Evolutionary conservation across 805 yeast genomes (phyloP), one percentile per base, ranked within the genome.

Genomic region (Pichia gijzeniarum): DNA sequence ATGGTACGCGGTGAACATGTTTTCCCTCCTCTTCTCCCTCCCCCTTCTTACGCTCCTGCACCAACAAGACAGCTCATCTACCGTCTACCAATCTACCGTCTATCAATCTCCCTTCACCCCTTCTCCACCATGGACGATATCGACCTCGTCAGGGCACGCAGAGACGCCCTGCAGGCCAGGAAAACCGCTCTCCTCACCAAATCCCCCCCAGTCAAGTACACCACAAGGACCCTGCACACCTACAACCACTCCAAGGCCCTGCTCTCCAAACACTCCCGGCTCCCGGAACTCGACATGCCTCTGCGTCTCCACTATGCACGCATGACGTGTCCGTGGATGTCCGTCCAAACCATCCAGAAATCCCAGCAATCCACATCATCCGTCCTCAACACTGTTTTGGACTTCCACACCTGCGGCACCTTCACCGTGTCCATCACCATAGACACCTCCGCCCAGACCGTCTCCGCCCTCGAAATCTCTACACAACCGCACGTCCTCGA

Each of bases 211-310:
- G 28, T 10, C 28, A 25, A 10, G 28, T 25, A 25, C 28, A n/a
- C 17, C 19, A 20, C 30, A 20, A 22, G 33, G 2, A 37, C 45
- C 6, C 2, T 21, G 5, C 33, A 36, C 7, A 34, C 45, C 5
- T 32, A 43, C 19, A 7, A 21, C 21, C 12, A 36, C 22, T 27
- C 48, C 3, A 41, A 20, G 17, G 14, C 35, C 14, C 33, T 43
- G 12, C 14, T 47, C 4, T 40, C 39, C 5, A 40, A 43, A 14
- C 30, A 58, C 38, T 56, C 64, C 5, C 54, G 51, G 25, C 45
- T 63, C 13, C 68, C 68, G 1, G 54, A 61, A 1, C 33, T 59
- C 5, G 59, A 64, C 44, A 54, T 64, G 43, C 50, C 39, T 7
- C 45, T 51, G 30, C 43, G 67, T 21, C 38, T 62, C 17, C 28